phyloP scores from a whole-genome alignment of 164 flowering plant genomes.

The Macadamia integrifolia region DNA sequence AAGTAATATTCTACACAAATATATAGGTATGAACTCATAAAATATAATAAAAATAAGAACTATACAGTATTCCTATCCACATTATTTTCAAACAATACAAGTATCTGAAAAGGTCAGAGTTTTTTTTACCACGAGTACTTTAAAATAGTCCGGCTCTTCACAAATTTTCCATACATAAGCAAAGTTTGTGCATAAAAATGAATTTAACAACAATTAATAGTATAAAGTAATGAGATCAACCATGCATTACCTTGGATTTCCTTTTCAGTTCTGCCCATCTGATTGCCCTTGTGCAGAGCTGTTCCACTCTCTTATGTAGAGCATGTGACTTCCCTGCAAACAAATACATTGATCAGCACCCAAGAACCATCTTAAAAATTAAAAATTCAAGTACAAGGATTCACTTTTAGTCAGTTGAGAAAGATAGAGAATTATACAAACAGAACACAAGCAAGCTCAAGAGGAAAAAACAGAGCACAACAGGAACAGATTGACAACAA shows the following conservation, averaged over 20 bases:
- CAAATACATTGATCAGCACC: conserved; percentile 1
- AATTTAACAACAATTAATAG: no score
- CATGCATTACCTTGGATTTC: conserved; percentile 65
- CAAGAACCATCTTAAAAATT: background rate
- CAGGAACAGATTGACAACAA: background rate
- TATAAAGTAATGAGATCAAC: background rate
- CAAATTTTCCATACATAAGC: no score
- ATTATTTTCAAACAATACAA: no score
- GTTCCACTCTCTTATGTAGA: conserved; percentile 96
- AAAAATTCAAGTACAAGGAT: background rate
- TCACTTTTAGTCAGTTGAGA: background rate
- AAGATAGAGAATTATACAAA: background rate
- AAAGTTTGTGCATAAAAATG: no score
- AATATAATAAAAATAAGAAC: no score
- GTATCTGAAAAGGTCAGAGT: no score
- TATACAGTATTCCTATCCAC: no score
- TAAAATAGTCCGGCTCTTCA: no score
- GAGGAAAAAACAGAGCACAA: background rate
- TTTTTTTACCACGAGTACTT: no score
- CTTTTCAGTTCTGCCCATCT: conserved; percentile 88
- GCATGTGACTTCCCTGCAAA: conserved; percentile 96
- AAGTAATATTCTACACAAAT: no score
- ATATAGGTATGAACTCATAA: no score
- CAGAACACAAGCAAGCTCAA: background rate
- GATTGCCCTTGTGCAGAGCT: conserved; percentile 95